Conservation (phyloP, 1,284 basidiomycete species). For the Hemileia vastatrix region DNA sequence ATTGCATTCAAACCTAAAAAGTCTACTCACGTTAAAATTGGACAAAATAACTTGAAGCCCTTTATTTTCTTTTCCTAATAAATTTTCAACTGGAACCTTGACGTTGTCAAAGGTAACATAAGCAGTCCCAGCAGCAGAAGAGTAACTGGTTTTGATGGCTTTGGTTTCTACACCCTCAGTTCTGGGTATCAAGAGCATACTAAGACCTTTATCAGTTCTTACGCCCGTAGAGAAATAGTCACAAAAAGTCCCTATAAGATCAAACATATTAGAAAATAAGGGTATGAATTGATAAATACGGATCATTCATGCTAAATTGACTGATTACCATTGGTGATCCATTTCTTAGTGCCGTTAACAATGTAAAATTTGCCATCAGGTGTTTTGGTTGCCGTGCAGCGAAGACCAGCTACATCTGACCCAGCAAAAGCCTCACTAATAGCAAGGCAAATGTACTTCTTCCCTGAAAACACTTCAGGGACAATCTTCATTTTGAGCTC, state of each 20-base stretch:
- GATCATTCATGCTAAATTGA: slow-evolving; percentile 55
- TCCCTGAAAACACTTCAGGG: slow-evolving; percentile 67
- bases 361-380: slow-evolving; percentile 72
- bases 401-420: slow-evolving; percentile 66
- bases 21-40: slow-evolving; percentile 40
- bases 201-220: slow-evolving; percentile 61
- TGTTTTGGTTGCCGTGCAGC: slow-evolving; percentile 69
- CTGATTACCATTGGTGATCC: slow-evolving; percentile 82
- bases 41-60: slow-evolving; percentile 64
- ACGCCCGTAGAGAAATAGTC: slow-evolving; percentile 36
- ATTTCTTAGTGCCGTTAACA: slow-evolving; percentile 79
- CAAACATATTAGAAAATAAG: no score
- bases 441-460: slow-evolving; percentile 72
- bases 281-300: slow-evolving; percentile 49
- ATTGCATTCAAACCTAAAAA: slow-evolving; percentile 2
- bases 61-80: slow-evolving; percentile 69
- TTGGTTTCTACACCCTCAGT: slow-evolving; percentile 63
- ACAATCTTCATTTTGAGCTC: slow-evolving; percentile 68
- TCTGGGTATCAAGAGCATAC: slow-evolving; percentile 66
- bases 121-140: slow-evolving; percentile 61
- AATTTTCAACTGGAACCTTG: slow-evolving; percentile 72
- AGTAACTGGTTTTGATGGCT: slow-evolving; percentile 71
- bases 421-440: slow-evolving; percentile 87
- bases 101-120: slow-evolving; percentile 82
- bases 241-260: no score